These are phyloP conservation scores for Aspergillus mulundensis DNA, from an alignment of 495 filamentous ascomycete species.

Conservation along the genomic window DNA sequence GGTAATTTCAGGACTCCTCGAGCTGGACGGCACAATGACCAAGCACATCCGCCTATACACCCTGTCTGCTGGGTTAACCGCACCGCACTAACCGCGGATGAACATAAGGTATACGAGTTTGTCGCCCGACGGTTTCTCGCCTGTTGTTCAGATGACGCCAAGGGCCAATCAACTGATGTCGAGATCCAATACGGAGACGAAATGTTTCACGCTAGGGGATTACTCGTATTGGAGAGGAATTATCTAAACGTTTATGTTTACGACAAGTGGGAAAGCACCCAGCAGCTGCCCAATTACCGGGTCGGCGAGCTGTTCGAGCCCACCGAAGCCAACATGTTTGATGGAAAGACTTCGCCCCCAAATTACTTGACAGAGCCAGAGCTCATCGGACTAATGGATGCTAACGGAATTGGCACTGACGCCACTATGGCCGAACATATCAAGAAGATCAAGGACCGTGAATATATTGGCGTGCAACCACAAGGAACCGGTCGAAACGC, in stretches of 20 bases:
- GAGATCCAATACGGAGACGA: conserved; percentile 83
- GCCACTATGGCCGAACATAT: conserved; percentile 99
- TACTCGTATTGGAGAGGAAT: conserved; percentile 84
- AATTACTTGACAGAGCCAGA: conserved; percentile 92
- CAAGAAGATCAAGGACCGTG: conserved; percentile 82
- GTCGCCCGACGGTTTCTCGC: conserved; percentile 91
- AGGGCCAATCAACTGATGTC: conserved; percentile 78
- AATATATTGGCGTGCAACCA: conserved; percentile 70
- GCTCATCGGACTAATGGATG: conserved; percentile 97
- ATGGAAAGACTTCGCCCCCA: conserved; percentile 81
- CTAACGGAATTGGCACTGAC: conserved; percentile 96
- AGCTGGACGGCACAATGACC: conserved; percentile 83
- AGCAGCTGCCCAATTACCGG: conserved; percentile 72
- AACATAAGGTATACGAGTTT: conserved; percentile 85
- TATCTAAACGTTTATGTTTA: conserved; percentile 96
- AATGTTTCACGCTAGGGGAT: conserved; percentile 69
- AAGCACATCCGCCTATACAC: conserved; percentile 96
- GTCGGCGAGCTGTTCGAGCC: conserved; percentile 80
- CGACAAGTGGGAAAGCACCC: conserved; percentile 89
- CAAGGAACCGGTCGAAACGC: conserved; percentile 51
- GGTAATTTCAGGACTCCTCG: conserved; percentile 80
- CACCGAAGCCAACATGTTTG: conserved; percentile 80
- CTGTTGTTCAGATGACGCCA: conserved; percentile 92
- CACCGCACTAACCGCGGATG: conserved; percentile 55
- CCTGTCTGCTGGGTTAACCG: conserved; percentile 75